A percentile compares a stretch with the other conserved stretches of the same genome.
Evolutionary conservation across 805 yeast species (phyloP).

Genomic region (Wickerhamomyces xylosicus): DNA sequence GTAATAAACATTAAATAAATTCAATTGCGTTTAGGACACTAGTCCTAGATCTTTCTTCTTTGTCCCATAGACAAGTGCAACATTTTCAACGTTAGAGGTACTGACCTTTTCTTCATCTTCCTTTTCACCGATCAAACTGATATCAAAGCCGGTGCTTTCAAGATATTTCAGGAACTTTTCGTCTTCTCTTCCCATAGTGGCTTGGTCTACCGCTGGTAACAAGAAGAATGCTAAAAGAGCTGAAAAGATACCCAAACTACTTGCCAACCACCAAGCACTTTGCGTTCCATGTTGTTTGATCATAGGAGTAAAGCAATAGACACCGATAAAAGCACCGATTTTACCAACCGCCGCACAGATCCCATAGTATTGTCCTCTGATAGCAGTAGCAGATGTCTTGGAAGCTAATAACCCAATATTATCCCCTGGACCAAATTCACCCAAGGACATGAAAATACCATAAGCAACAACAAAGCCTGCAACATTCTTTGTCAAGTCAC

Average conservation of each 20-base stretch:
- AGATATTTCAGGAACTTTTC: conserved; percentile 58
- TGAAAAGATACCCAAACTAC: conserved; percentile 65
- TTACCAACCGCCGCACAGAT: conserved; percentile 89
- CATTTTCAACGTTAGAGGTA: too few relatives aligned
- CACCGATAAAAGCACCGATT: conserved; percentile 87
- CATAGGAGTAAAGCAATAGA: conserved; percentile 80
- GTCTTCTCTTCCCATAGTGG: conserved; percentile 74
- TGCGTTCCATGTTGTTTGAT: conserved; percentile 55
- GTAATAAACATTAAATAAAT: too few relatives aligned
- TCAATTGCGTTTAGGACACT: too few relatives aligned
- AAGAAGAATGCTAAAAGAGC: conserved; percentile 60
- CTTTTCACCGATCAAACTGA: conserved; percentile 37
- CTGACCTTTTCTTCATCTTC: not conserved
- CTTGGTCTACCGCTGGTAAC: conserved; percentile 77
- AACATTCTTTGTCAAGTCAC: conserved; percentile 43
- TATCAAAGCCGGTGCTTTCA: conserved; percentile 59
- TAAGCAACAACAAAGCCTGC: conserved; percentile 79
- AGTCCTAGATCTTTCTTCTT: too few relatives aligned
- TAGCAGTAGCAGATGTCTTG: conserved; percentile 76
- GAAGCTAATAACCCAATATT: conserved; percentile 83
- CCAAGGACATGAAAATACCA: conserved; percentile 79
- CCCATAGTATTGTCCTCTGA: conserved; percentile 87
- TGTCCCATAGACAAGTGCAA: too few relatives aligned
- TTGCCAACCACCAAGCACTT: conserved; percentile 76
- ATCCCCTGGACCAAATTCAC: conserved; percentile 94